A percentile compares a stretch with the other conserved stretches of the same genome.
Conservation (phyloP, 2,329 filamentous ascomycete genomes). For the Phialophora chinensis region DNA sequence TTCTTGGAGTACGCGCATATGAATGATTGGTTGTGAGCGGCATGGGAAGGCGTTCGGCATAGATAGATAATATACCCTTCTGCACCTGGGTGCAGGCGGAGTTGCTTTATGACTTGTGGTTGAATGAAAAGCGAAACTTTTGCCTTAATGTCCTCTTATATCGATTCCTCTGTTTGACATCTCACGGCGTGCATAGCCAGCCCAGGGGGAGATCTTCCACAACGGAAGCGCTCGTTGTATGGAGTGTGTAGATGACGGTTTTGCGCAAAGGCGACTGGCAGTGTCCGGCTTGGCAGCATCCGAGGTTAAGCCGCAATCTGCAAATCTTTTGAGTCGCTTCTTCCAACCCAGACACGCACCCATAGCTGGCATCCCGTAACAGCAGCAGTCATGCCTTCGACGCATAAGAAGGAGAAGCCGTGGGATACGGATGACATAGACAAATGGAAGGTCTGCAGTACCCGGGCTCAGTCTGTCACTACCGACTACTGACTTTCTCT, state of each 20-base stretch:
- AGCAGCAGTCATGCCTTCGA: conserved; percentile 73
- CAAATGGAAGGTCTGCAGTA: conserved; percentile 77
- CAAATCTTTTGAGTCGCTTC: not conserved
- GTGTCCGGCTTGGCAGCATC: not conserved
- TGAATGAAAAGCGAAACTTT: no score
- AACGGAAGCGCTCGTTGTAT: no score
- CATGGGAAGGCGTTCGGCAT: not conserved
- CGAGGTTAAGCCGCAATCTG: conserved; percentile 5
- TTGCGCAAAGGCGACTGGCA: not conserved
- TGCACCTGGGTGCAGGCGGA: no score
- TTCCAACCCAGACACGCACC: not conserved
- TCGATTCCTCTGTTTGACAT: no score
- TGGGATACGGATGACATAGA: conserved; percentile 98
- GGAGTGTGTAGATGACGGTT: no score
- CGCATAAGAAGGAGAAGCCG: conserved; percentile 85
- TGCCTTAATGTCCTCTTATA: no score
- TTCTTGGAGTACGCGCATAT: not conserved
- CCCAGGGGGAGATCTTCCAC: no score
- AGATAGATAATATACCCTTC: no score
- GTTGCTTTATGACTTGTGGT: no score
- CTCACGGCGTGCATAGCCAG: no score
- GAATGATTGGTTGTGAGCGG: not conserved
- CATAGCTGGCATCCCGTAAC: not conserved
- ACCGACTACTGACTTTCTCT: conserved; percentile 3
- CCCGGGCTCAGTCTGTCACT: not conserved